Base-by-base conservation (phyloP, 169 alveolate genomes). In the Cystoisospora suis region DNA sequence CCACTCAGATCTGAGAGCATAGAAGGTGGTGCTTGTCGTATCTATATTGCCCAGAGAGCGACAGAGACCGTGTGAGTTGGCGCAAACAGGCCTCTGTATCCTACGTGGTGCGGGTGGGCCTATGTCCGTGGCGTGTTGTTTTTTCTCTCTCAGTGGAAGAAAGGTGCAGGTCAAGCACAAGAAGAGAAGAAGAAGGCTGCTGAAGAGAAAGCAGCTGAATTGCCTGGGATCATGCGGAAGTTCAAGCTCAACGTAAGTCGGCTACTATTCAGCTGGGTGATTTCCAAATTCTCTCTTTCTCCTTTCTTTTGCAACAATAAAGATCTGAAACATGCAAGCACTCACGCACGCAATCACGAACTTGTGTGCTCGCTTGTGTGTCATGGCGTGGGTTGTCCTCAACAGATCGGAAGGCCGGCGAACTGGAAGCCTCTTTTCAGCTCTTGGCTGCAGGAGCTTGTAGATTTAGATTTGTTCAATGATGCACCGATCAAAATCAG, bases 111-210 rank as follows among this genome's bases (percentile, higher is more conserved):
- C n/a, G n/a, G n/a, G n/a, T n/a, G n/a, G n/a, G n/a, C n/a, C 61
- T 12, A 20, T 49, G 9, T 49, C 20, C 61, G 61, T 49, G 9
- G 9, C 61, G 61, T 49, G 61, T 49, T 49, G 9, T 49, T 9
- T 20, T 20, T 49, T 49, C 61, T 49, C 61, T 9, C 61, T 20
- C 61, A 61, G 81, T 70, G 81, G 81, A 70, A 29, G 2, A 70
- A 70, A 49, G 46, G 36, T 49, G 42, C 81, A 0, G 81, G 81
- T 9, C 81, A 70, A 70, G 81, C 47, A 23, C 81, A n/a, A 17
- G 81, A 2, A 49, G 81, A 70, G 27, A 70, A 70, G 81, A 29
- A 70, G 4, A 70, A 70, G 47, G 81, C 44, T 17, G 81, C 40
- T n/a, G 81, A 70, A 4, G 5, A 20, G 23, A 70, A 70, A 27